Evolutionary conservation across 1,284 basidiomycete genomes (phyloP), one percentile per base, ranked within the genome.

Genomic region (Rhodofomes roseus): DNA sequence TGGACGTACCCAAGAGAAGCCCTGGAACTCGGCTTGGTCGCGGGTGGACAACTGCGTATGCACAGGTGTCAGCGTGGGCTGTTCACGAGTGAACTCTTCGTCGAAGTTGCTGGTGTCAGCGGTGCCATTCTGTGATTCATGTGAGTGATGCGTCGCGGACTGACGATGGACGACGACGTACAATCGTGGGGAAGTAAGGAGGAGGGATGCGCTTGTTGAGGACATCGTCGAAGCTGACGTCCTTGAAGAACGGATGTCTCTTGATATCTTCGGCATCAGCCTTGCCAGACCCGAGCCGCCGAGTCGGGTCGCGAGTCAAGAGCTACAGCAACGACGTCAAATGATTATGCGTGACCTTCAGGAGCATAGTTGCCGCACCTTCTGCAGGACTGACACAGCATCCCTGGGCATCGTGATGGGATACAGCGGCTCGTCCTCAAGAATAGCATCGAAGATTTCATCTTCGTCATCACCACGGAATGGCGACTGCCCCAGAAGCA

Each of bases 341-440:
- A 23, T 2, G 25, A 37, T 6, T 14, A 6, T 39, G 7, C 12
- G 8, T 23, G 2, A 20, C 11, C 23, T 2, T 16, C 20, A 12
- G 29, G 18, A 23, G 6, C 2, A 5, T 18, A 16, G 5, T 18
- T 9, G 20, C 20, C 37, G 56, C 64, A 93, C 93, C 81, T 96
- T 95, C 72, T 98, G 95, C 60, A 99, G 74, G 55, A 99, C 92
- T 23, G 94, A 95, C 54, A 99, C 96, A 18, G 95, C 96, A 69
- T 98, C 96, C 58, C 94, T 85, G 7, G 96, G 97, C 97, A 99
- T 99, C n/a, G 97, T 98, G 69, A 99, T 97, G 1, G 97, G 97
- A 76, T 99, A 99, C 64, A 99, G 74, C 44, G 96, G 96, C 73
- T 99, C 97, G 73, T 99, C 97, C 74, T 99, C 97, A 56, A 99